Base-by-base conservation (phyloP, 2,329 filamentous ascomycete genomes). In the Fusarium domesticum region DNA sequence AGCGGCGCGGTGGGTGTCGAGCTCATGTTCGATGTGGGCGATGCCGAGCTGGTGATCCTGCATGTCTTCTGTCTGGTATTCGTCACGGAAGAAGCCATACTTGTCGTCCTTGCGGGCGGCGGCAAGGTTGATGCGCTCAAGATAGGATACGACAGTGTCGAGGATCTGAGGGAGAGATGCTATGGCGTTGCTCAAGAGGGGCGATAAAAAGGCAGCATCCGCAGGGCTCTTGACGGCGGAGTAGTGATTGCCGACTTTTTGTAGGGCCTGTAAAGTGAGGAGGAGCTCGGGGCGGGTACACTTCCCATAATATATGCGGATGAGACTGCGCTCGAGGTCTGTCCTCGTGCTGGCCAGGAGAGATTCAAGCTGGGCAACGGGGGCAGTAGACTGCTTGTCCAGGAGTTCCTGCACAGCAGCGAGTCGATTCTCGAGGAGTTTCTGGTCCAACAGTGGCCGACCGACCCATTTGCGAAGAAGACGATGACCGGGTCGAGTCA, bases 251-350 rank as follows among this genome's bases (percentile, higher is more conserved):
- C 89, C 80, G 35, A 97, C 89, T 46, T 75, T 80, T 59, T 96
- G 90, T 45, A 98, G 74, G 0, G 87, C 87, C 65, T 97, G 91
- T 2, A 98, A 74, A 5, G 95, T 85, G 1, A 80, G 81, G 2
- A 97, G 75, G 4, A 98, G 80, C 66, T 98, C 93, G 0, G 91
- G 86, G 0, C 93, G 83, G 1, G 88, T 87, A 65, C 91, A 97
- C 70, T 95, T 96, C 38, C 91, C 90, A 67, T 98, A 98, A 72
- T 97, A 98, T 47, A 98, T 95, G 35, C 93, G 82, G 59, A 97
- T 91, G 35, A 98, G 74, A 49, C 88, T 93, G 56, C 93, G 90
- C 68, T 98, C 93, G 6, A 98, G 80, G 62, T 98, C 93, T 6
- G 80, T 83, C 62, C 78, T 89, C 49, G 85, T 84, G 47, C 77